A percentile compares a stretch with the other conserved stretches of the same genome.
Conservation (phyloP, 192 early-diverging fungal genomes). For the Pilaira anomala region DNA sequence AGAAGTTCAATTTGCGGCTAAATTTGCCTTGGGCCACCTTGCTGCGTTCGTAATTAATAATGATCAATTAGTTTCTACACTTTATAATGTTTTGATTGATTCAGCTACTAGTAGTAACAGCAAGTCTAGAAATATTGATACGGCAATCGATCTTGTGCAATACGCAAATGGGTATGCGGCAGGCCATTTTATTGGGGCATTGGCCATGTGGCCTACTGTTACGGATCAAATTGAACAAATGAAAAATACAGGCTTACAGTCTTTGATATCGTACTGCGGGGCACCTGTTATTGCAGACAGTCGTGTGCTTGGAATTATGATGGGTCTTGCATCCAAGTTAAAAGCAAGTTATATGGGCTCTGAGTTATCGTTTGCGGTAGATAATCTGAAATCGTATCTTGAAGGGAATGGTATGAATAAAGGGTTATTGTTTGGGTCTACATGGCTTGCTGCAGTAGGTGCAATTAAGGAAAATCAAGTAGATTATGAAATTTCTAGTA, state of each 20-base stretch:
- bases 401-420: conserved; percentile 1
- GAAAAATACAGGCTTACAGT: background rate
- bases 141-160: conserved; percentile 20
- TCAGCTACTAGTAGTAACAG: background rate
- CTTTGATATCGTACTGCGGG: conserved; percentile 4
- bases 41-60: conserved; percentile 26
- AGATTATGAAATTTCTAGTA: conserved; percentile 2
- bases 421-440: conserved; percentile 15
- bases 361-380: conserved; percentile 1
- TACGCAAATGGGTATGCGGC: conserved; percentile 23
- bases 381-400: conserved; percentile 4
- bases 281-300: conserved; percentile 9
- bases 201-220: conserved; percentile 22
- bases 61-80: conserved; percentile 8
- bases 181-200: conserved; percentile 9
- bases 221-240: conserved; percentile 3
- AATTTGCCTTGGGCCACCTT: conserved; percentile 28
- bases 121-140: conserved; percentile 15
- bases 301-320: conserved; percentile 22
- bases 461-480: background rate
- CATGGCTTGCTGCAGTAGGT: conserved; percentile 25
- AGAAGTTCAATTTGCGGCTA: conserved; percentile 32
- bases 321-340: conserved; percentile 27
- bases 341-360: conserved; percentile 8
- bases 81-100: conserved; percentile 1